Evolutionary conservation across 2,329 filamentous ascomycete genomes (phyloP).

Genomic region (Xylaria sp.): DNA sequence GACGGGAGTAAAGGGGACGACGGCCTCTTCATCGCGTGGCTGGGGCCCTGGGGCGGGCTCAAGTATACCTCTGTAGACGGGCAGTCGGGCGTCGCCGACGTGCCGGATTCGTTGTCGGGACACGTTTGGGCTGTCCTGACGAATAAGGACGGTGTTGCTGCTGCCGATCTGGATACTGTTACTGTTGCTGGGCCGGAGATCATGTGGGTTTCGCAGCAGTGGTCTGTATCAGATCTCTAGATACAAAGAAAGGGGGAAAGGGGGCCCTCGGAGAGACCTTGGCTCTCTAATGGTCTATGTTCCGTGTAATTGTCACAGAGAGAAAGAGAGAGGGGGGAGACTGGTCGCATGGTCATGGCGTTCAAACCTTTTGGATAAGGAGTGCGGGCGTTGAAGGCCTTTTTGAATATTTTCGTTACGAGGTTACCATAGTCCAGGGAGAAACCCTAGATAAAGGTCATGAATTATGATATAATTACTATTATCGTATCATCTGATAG

Average conservation of each 20-base stretch:
- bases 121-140: conserved; percentile 53
- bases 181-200: conserved; percentile 52
- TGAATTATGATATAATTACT: conserved; percentile 16
- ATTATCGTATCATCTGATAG: not conserved
- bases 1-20: conserved; percentile 22
- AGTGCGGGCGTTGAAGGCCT: conserved; percentile 15
- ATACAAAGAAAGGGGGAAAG: not conserved
- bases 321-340: not conserved
- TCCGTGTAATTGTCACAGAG: not conserved
- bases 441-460: conserved; percentile 2
- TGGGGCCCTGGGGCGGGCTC: conserved; percentile 52
- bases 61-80: conserved; percentile 47
- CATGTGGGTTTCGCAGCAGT: conserved; percentile 49
- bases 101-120: conserved; percentile 51
- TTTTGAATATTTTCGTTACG: not conserved
- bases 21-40: conserved; percentile 51
- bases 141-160: conserved; percentile 41
- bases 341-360: conserved; percentile 9
- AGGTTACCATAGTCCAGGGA: not conserved
- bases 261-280: not conserved
- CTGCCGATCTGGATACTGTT: conserved; percentile 37
- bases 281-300: not conserved
- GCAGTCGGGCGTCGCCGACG: conserved; percentile 41
- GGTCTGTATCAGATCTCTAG: conserved; percentile 32
- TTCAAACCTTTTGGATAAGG: not conserved